Percentiles rank a stretch among this genome's conserved stretches.
Evolutionary conservation across 139 green algal species (phyloP).

Genomic region (Nannochloris sp.): DNA sequence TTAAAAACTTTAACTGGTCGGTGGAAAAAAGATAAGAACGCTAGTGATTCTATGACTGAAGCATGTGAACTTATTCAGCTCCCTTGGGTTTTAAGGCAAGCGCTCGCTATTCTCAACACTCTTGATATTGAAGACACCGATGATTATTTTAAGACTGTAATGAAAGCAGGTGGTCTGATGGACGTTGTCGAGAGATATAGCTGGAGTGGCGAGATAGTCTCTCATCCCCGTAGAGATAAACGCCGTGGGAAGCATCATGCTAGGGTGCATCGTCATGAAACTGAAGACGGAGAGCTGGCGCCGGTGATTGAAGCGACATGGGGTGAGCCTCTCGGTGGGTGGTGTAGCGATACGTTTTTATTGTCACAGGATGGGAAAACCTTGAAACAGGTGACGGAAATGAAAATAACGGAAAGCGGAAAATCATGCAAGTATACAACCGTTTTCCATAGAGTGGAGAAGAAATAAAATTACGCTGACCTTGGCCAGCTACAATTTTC

Average conservation of each 20-base stretch:
- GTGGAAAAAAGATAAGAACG: slow-evolving; percentile 2
- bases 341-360: slow-evolving; percentile 23
- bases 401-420: slow-evolving; percentile 5
- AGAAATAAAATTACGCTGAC: background rate
- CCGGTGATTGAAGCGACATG: background rate
- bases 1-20: slow-evolving; percentile 6
- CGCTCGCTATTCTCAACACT: slow-evolving; percentile 19
- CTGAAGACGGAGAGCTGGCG: background rate
- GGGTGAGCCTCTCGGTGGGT: slow-evolving; percentile 13
- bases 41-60: slow-evolving; percentile 21
- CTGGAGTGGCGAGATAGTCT: slow-evolving; percentile 17
- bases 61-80: slow-evolving; percentile 36
- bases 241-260: slow-evolving; percentile 25
- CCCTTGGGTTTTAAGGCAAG: slow-evolving; percentile 26
- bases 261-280: background rate
- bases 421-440: background rate
- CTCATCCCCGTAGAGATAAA: slow-evolving; percentile 33
- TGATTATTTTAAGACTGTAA: slow-evolving; percentile 13
- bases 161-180: slow-evolving; percentile 34
- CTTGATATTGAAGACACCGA: slow-evolving; percentile 26
- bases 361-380: slow-evolving; percentile 4
- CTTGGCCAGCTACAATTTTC: background rate
- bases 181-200: slow-evolving; percentile 33
- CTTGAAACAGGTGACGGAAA: slow-evolving; percentile 21
- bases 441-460: background rate